These are phyloP conservation scores for Pseudocercospora ulei DNA, from an alignment of 2,329 filamentous ascomycete genomes.

Conservation along the genomic window DNA sequence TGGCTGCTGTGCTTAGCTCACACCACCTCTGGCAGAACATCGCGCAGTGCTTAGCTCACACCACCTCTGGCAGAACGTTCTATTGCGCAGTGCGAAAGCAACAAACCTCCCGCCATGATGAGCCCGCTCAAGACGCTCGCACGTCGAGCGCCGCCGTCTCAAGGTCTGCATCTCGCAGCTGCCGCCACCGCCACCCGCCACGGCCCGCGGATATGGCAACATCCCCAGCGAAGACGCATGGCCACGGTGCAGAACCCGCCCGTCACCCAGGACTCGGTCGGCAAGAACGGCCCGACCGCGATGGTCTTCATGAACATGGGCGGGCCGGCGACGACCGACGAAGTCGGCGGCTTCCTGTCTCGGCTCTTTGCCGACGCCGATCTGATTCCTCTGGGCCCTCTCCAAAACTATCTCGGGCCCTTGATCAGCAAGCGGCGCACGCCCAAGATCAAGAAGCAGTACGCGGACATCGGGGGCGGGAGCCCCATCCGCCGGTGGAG, in stretches of 20 bases:
- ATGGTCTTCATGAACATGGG: conserved; percentile 99
- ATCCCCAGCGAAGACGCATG: conserved; percentile 25
- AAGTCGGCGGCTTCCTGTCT: conserved; percentile 83
- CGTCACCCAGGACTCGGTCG: conserved; percentile 65
- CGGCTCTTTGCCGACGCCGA: conserved; percentile 90
- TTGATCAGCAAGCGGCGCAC: conserved; percentile 78
- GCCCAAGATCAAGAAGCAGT: conserved; percentile 94
- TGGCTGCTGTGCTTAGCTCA: no score
- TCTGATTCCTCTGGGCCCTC: conserved; percentile 83
- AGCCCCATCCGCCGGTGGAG: conserved; percentile 98
- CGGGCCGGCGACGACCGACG: conserved; percentile 74
- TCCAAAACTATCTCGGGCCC: conserved; percentile 84
- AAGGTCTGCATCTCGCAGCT: conserved; percentile 25
- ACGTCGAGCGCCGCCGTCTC: conserved; percentile 26
- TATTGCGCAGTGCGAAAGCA: no score
- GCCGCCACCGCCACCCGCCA: conserved; percentile 13
- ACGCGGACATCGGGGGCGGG: conserved; percentile 89
- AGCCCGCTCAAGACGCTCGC: conserved; percentile 28
- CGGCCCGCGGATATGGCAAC: conserved; percentile 27
- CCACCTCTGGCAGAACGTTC: no score
- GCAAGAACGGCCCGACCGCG: conserved; percentile 72
- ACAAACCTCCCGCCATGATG: conserved; percentile 19
- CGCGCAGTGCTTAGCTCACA: no score
- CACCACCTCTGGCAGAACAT: no score
- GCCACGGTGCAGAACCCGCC: conserved; percentile 55